Base-by-base conservation (phyloP, 176 grass and related monocot species). In the Hordeum vulgare region DNA sequence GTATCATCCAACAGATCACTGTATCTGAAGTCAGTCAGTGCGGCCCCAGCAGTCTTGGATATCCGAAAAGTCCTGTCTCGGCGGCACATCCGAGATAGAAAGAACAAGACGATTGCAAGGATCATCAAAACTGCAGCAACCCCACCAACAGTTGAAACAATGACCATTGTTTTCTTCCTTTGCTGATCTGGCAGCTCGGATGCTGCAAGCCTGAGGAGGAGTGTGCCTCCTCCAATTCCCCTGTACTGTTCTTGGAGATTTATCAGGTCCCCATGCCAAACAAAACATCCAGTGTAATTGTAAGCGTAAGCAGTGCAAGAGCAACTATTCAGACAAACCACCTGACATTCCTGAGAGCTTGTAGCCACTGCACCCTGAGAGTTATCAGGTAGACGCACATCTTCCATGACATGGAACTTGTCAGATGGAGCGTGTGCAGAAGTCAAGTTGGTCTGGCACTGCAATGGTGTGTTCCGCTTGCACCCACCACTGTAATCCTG, bases 171-270 rank as follows among this genome's bases (percentile, higher is more conserved):
- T 34, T 85, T 63, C 57, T 53, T 92, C 78, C 80, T 86, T 25
- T 80, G 81, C 8, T 4, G 6, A 54, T 39, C 75, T 42, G 59
- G 58, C 9, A 94, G 74, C 44, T 97, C 94, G 24, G 91, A 87
- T 47, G 94, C 89, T 49, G 89, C 89, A 36, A 97, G 83, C 51
- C 91, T 85, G 26, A 97, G 94, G 83, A 88, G 85, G 13, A 97
- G 62, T 29, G 87, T 94, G 11, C 86, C 87, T 31, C 0, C 78
- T 40, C 65, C 61, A 49, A 54, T 79, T 66, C 77, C 80, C 11
- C 3, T 85, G 42, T 75, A 53, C 42, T 77, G 64, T 10, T 97
- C 85, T 61, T 85, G 86, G 27, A 93, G 84, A 44, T 93, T 89
- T 20, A 87, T 13, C 26, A 97, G 70, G 51, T 87, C 84, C 27